phyloP scores from a whole-genome alignment of 495 filamentous ascomycete species.

The Apiosordaria backusii region DNA sequence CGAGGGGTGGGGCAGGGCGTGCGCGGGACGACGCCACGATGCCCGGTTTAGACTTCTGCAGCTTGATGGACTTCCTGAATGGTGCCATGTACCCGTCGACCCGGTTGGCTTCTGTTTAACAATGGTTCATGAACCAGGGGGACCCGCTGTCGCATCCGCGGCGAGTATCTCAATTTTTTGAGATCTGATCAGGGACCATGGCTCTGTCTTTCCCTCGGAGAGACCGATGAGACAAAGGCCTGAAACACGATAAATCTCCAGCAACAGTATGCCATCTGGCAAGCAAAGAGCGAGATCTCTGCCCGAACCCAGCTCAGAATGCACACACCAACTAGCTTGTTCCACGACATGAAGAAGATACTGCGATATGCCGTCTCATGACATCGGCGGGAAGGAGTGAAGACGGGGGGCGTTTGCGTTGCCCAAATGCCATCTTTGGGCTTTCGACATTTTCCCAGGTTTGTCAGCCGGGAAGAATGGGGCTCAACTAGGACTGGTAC shows the following conservation, averaged over 20 bases:
- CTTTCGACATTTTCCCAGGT: neutral
- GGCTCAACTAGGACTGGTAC: neutral
- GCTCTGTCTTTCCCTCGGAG: neutral
- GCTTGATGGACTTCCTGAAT: slow-evolving; percentile 8
- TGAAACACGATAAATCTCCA: neutral
- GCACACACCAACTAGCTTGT: neutral
- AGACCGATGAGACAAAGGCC: neutral
- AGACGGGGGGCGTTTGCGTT: neutral
- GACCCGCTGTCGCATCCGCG: neutral
- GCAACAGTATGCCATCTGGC: neutral
- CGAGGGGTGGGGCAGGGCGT: neutral
- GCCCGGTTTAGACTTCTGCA: slow-evolving; percentile 14
- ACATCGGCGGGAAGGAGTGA: neutral
- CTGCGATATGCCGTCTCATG: neutral
- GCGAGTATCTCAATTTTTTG: neutral
- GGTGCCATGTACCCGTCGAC: slow-evolving; percentile 9
- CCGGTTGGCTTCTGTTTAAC: neutral
- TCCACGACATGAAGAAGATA: neutral
- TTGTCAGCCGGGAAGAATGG: neutral
- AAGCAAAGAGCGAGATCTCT: neutral
- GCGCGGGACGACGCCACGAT: slow-evolving; percentile 21
- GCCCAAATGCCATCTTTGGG: neutral
- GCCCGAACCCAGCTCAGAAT: neutral
- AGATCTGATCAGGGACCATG: neutral
- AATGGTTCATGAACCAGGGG: neutral